These are phyloP conservation scores for Chimonanthus praecox DNA, from an alignment of 164 flowering plant species.

Conservation along the genomic window DNA sequence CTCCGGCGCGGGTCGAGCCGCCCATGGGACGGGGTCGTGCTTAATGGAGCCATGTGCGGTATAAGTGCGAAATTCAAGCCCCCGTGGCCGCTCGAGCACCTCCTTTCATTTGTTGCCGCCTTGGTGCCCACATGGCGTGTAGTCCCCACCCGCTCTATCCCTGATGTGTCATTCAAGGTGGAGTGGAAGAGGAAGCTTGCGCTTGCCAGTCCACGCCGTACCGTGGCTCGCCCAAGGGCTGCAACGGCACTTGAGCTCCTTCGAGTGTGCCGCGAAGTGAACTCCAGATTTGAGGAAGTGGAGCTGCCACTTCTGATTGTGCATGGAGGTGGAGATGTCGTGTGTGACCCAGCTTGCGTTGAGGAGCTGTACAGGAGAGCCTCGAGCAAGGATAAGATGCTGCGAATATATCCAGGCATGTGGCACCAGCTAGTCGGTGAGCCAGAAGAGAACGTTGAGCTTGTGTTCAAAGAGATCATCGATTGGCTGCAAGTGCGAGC, in stretches of 20 bases:
- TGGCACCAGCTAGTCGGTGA: constrained; percentile 94
- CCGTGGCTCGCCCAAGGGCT: constrained; percentile 56
- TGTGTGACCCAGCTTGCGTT: constrained; percentile 81
- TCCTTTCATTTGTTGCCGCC: constrained; percentile 52
- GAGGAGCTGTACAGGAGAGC: constrained; percentile 68
- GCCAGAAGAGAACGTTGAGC: constrained; percentile 66
- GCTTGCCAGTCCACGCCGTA: constrained; percentile 54
- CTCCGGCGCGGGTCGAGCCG: constrained; percentile 34
- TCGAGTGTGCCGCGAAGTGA: constrained; percentile 69
- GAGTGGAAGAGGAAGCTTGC: constrained; percentile 83
- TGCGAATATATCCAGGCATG: constrained; percentile 69
- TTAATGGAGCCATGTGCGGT: constrained; percentile 97
- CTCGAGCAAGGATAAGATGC: constrained; percentile 62
- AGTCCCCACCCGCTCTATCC: constrained; percentile 70
- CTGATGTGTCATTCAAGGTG: constrained; percentile 75
- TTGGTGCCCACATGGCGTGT: constrained; percentile 77
- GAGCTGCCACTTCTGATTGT: constrained; percentile 62
- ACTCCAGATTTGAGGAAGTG: constrained; percentile 56
- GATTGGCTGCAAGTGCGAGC: constrained; percentile 65
- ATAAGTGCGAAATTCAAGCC: constrained; percentile 87
- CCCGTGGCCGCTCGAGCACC: constrained; percentile 94
- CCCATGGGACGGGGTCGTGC: constrained; percentile 62
- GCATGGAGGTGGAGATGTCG: constrained; percentile 72
- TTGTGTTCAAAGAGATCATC: constrained; percentile 65
- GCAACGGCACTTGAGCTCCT: constrained; percentile 79